Evolutionary conservation across 768 basidiomycete genomes (phyloP).

Genomic region (Chlorophyllum brunneum): DNA sequence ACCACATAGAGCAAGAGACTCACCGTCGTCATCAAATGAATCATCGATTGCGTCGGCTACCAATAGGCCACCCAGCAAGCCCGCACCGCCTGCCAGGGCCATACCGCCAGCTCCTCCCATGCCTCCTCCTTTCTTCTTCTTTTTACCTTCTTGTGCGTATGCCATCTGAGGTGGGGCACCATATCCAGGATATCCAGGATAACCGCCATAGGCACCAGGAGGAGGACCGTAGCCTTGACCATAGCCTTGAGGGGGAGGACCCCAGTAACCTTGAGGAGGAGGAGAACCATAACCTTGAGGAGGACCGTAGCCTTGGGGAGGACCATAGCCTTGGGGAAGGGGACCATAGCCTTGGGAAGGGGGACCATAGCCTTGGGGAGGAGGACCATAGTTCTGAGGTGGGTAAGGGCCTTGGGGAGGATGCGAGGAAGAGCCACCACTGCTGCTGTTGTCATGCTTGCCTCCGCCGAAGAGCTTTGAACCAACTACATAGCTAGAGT

Average conservation of each 20-base stretch:
- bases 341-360: background rate
- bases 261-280: slow-evolving; percentile 17
- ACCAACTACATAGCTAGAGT: background rate
- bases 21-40: slow-evolving; percentile 21
- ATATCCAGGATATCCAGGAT: slow-evolving; percentile 3
- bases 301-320: slow-evolving; percentile 4
- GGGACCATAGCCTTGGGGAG: background rate
- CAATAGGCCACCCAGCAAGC: slow-evolving; percentile 61
- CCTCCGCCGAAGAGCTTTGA: too few relatives aligned
- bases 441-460: too few relatives aligned
- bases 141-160: slow-evolving; percentile 18
- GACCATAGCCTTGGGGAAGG: slow-evolving; percentile 1
- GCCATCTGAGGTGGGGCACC: slow-evolving; percentile 25
- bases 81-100: slow-evolving; percentile 50
- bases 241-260: slow-evolving; percentile 18
- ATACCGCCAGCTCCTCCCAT: slow-evolving; percentile 36
- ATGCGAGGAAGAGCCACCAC: background rate
- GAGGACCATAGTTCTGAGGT: background rate
- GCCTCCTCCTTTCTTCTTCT: slow-evolving; percentile 42
- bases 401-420: background rate
- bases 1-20: background rate
- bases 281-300: background rate
- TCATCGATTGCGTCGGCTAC: slow-evolving; percentile 48
- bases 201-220: background rate
- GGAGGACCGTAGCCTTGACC: background rate